These are phyloP conservation scores for Arabidopsis thaliana DNA, from an alignment of 345 rosid genomes.

Conservation along the genomic window TAIR10.1 NC_003076.8:6552501-6553000, in stretches of 20 bases:
- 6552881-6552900: conserved; percentile 47
- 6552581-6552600: conserved; percentile 11
- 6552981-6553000: conserved; percentile 33
- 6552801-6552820: conserved; percentile 75
- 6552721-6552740: conserved; percentile 13
- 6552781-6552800: conserved; percentile 66
- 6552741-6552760: conserved; percentile 2
- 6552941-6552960: conserved; percentile 22
- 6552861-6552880: conserved; percentile 50
- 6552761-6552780: neutral
- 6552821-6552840: conserved; percentile 86
- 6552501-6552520: conserved; percentile 1
- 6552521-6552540: neutral
- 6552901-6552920: conserved; percentile 49
- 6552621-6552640: neutral
- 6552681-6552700: neutral
- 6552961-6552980: conserved; percentile 14
- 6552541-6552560: conserved; percentile 6
- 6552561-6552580: neutral
- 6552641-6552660: conserved; percentile 7
- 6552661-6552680: neutral
- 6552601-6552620: neutral
- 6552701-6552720: neutral
- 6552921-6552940: conserved; percentile 39
- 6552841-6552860: conserved; percentile 78